These are phyloP conservation scores for Akanthomyces lecanii DNA, from an alignment of 2,329 filamentous ascomycete species.

Conservation along the genomic window DNA sequence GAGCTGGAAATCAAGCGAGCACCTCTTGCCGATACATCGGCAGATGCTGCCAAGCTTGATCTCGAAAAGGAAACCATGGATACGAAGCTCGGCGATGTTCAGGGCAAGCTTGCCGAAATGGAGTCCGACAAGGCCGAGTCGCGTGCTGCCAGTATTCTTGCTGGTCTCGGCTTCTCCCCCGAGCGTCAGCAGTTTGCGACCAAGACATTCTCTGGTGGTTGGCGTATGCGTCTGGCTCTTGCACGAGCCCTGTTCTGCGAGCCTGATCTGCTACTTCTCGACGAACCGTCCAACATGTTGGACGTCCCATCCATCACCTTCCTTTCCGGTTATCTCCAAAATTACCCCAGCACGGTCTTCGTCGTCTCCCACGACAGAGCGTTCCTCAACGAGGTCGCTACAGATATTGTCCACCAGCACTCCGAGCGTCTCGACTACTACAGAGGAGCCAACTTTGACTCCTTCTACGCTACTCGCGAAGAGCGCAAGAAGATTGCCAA, in stretches of 20 bases:
- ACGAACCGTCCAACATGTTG: slow-evolving; percentile 99
- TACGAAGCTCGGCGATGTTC: slow-evolving; percentile 84
- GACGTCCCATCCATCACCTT: slow-evolving; percentile 99
- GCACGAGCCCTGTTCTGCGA: slow-evolving; percentile 97
- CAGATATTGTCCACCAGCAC: slow-evolving; percentile 97
- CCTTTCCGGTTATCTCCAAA: slow-evolving; percentile 90
- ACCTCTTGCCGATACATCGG: slow-evolving; percentile 83
- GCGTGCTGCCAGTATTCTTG: slow-evolving; percentile 89
- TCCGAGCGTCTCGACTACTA: slow-evolving; percentile 98
- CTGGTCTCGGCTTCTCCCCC: slow-evolving; percentile 91
- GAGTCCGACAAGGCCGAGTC: slow-evolving; percentile 98
- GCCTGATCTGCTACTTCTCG: slow-evolving; percentile 88
- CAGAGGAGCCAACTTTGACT: slow-evolving; percentile 93
- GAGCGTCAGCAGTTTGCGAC: slow-evolving; percentile 91
- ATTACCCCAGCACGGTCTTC: slow-evolving; percentile 88
- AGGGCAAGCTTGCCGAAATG: slow-evolving; percentile 93
- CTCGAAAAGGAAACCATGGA: slow-evolving; percentile 86
- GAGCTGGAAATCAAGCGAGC: slow-evolving; percentile 74
- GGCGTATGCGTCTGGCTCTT: slow-evolving; percentile 95
- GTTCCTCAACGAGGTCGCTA: slow-evolving; percentile 98
- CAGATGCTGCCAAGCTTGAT: slow-evolving; percentile 80
- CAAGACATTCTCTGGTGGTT: slow-evolving; percentile 98
- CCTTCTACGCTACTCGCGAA: slow-evolving; percentile 95
- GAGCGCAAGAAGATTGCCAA: slow-evolving; percentile 95
- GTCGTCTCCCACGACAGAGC: slow-evolving; percentile 98